phyloP scores from a whole-genome alignment of 352 stramenopile species.

The Pythium diclinum region DNA sequence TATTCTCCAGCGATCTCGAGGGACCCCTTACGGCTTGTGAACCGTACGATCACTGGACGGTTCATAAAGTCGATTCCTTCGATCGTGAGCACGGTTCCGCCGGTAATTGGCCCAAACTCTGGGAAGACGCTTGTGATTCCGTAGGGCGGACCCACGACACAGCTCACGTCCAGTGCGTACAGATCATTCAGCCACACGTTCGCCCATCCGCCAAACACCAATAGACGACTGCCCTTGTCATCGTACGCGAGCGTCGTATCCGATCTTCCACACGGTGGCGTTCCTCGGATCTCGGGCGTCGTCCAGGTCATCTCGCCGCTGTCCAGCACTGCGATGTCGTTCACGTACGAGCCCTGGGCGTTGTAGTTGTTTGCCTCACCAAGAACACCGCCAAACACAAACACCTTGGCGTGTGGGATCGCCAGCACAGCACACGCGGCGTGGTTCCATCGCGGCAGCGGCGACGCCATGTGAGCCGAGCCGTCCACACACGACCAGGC shows the following conservation, averaged over 20 bases:
- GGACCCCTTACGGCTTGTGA: slow-evolving; percentile 89
- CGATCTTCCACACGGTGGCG: slow-evolving; percentile 80
- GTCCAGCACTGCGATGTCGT: slow-evolving; percentile 92
- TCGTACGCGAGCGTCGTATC: slow-evolving; percentile 95
- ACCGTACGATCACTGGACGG: slow-evolving; percentile 79
- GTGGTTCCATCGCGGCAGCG: slow-evolving; percentile 94
- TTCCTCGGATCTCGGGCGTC: slow-evolving; percentile 74
- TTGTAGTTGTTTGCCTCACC: slow-evolving; percentile 89
- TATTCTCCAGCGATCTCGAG: slow-evolving; percentile 88
- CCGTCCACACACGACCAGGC: slow-evolving; percentile 86
- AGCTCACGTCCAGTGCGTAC: slow-evolving; percentile 91
- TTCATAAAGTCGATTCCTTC: slow-evolving; percentile 93
- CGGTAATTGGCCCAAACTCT: slow-evolving; percentile 91
- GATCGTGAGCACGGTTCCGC: slow-evolving; percentile 82
- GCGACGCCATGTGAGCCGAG: slow-evolving; percentile 53
- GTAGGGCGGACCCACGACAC: slow-evolving; percentile 95
- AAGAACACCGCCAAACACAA: slow-evolving; percentile 95
- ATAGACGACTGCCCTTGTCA: slow-evolving; percentile 84
- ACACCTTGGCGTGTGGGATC: slow-evolving; percentile 95
- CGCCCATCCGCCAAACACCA: slow-evolving; percentile 95
- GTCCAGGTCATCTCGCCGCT: slow-evolving; percentile 90
- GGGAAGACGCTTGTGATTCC: slow-evolving; percentile 90
- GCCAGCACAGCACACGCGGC: slow-evolving; percentile 90
- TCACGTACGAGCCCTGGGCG: slow-evolving; percentile 77
- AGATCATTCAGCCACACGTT: slow-evolving; percentile 93